Evolutionary conservation across 805 yeast species (phyloP), one percentile per base, ranked within the genome.

Genomic region (Cyberlindnera meyerae): DNA sequence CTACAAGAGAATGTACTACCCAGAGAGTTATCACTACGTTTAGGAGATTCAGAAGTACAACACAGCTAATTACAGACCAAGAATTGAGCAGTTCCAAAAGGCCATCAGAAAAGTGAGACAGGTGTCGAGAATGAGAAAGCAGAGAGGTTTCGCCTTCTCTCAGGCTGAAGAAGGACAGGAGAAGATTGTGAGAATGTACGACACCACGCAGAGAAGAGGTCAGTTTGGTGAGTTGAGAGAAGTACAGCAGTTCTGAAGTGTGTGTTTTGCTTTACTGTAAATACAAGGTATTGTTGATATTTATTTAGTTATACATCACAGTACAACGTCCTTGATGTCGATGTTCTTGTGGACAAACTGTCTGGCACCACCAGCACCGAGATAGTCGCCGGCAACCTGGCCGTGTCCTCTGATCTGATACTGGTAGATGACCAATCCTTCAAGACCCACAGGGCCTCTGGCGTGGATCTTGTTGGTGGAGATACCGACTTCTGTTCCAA

Each of bases 401-500:
- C 99, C 99, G 48, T 77, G 68, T 29, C 99, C 99, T 61, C 83
- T 75, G 44, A 93, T 65, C 58, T 87, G 93, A 59, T 93, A 93
- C 62, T 93, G 97, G 61, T 93, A 93, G 51, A 94, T 85, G 58
- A 90, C 95, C 48, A 93, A 70, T 2, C 99, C 99, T 57, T 93
- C 99, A 22, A 93, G 70, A 3, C 99, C 99, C 24, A 93, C 97
- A 12, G 98, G 99, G 2, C 99, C 99, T 54, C 99, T 75, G 8
- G 98, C 96, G 58, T 93, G 99, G 44, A 93, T 87, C 61, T 93
- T 93, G 57, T 90, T 89, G 30, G 98, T 93, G 33, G 95, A 82
- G 42, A 93, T 90, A 24, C 99, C 99, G 13, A 93, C 98, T 61
- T 93, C 99, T 6, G 99, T 82, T 36, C 99, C 99, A 58, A 94